Base-by-base conservation (phyloP, 768 basidiomycete genomes). In the Suillus variegatus region DNA sequence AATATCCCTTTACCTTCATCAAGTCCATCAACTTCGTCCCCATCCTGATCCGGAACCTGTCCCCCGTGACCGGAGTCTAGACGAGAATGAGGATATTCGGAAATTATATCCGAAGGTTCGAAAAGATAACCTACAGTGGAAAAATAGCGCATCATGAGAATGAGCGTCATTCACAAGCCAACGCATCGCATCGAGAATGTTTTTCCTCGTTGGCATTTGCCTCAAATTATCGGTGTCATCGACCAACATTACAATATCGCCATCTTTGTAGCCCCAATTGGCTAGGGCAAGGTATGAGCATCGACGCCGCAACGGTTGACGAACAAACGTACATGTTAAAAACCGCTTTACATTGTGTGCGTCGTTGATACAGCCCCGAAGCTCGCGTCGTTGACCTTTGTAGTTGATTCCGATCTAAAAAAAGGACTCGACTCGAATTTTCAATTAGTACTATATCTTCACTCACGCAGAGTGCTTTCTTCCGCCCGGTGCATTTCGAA, bases 31-130 rank as follows among this genome's bases (percentile, higher is more conserved):
- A 82, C 78, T 76, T 96, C 90, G 69, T 94, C 93, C 4, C 92
- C 92, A 68, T 93, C 84, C 2, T 78, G 66, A 76, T 97, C 95
- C 62, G 81, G 82, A 3, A 90, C 88, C 73, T 96, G 95, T 12
- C 95, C 97, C n/a, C 97, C 97, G 71, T 98, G 96, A 0, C 96
- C 97, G 1, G 95, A 97, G 77, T 94, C 91, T 92, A 64, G 32
- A 63, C 10, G n/a, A 51, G 5, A 52, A 14, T 12, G 13, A 65
- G 1, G 6, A 28, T 25, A 20, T 13, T 22, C 25, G 16, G 38
- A 60, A 18, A 58, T 58, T 20, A 43, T 25, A 20, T 10, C 41
- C 25, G 16, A 20, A 28, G 22, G 18, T 22, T 52, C 28, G 41
- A 20, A 41, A n/a, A n/a, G 20, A 22, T 38, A n/a, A 52, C 77